Base-by-base conservation (phyloP, 305 asterid genomes). In the Salvia sclarea region DNA sequence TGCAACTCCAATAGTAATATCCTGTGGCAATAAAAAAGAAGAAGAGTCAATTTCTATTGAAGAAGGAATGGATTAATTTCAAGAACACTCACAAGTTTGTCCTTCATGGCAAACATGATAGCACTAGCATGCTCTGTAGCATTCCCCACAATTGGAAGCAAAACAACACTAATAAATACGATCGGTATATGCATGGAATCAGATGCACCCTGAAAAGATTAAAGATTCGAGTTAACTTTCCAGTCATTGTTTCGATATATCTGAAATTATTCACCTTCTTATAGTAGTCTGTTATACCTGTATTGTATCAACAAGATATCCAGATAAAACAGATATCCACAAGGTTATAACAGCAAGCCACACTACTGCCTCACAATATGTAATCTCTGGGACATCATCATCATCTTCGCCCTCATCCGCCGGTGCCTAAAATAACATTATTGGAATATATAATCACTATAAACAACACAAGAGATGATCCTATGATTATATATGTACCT, bases 81-180 rank as follows among this genome's bases (percentile, higher is more conserved):
- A 6, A 25, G 66, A 25, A 25, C 16, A 71, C 97, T 91, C 76
- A 91, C 99, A 64, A 91, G 97, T 83, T 91, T 91, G 83, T 91
- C 94, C 79, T 95, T 89, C 97, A 94, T 86, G 1, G 98, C 98
- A 66, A 91, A 94, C 99, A 89, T 91, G 59, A 91, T 91, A 62
- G 98, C 99, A 76, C 97, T 91, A 55, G 98, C 96, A 45, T 91
- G 97, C 72, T 94, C 99, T 24, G 97, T 95, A 18, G 99, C 98
- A 64, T 95, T 95, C 52, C 99, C 99, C 24, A 89, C 99, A 25
- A 95, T 86, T 7, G 98, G 99, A 52, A 95, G 98, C 78, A 92
- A 81, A 72, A 95, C 87, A 56, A 92, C 97, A 62, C 99, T 89
- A 61, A 94, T 91, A 81, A 94, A 94, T 47, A 96, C 72, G 57